Evolutionary conservation across 306 rosid species (phyloP).

Genomic region (Inga laurina): DNA sequence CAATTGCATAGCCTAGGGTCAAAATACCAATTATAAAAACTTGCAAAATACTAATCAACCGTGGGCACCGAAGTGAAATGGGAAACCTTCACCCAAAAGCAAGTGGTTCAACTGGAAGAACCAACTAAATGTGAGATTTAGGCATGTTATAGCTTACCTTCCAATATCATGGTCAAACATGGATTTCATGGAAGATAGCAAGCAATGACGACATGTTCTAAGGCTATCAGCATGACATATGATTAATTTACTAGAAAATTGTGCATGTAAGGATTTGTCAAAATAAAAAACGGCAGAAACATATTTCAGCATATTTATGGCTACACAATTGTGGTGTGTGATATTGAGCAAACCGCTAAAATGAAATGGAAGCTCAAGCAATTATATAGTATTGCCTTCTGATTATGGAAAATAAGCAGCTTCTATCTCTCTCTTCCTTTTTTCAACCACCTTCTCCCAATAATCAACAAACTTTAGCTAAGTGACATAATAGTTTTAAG

Average conservation of each 20-base stretch:
- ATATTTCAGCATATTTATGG: not conserved
- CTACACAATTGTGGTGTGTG: not conserved
- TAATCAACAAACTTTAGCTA: not conserved
- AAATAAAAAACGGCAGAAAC: not conserved
- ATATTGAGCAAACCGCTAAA: not conserved
- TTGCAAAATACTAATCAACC: not conserved
- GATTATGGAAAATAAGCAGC: not conserved
- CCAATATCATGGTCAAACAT: not conserved
- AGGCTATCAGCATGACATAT: not conserved
- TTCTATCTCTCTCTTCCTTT: not conserved
- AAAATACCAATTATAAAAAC: not conserved
- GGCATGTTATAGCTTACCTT: not conserved
- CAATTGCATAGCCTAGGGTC: not conserved
- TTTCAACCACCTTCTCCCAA: not conserved
- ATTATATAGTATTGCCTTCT: not conserved
- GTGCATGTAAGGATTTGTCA: not conserved
- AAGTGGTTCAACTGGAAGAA: not conserved
- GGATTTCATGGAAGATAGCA: not conserved
- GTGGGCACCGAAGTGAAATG: not conserved
- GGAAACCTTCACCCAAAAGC: not conserved
- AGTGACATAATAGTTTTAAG: constrained; percentile 5
- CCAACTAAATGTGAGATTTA: not conserved
- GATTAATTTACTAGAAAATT: not conserved
- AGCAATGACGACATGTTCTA: not conserved
- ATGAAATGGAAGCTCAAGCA: not conserved